Evolutionary conservation across 768 basidiomycete genomes (phyloP).

Genomic region (Mycena chlorophos): DNA sequence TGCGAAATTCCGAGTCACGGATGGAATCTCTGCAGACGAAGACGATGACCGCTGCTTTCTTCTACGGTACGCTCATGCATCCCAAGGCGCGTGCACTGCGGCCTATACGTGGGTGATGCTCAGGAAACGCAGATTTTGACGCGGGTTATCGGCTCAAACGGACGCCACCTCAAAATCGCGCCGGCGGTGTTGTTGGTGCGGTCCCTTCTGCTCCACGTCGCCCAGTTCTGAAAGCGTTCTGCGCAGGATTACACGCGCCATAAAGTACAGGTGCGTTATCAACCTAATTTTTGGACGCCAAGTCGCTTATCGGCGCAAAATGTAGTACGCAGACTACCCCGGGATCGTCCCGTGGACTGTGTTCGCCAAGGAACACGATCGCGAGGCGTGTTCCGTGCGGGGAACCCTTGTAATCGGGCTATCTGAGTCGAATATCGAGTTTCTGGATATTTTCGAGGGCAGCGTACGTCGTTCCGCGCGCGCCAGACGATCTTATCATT

Average conservation of each 20-base stretch:
- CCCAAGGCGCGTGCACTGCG: background rate
- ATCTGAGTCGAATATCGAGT: slow-evolving; percentile 57
- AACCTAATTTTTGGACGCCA: background rate
- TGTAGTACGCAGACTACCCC: slow-evolving; percentile 82
- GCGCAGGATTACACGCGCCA: slow-evolving; percentile 85
- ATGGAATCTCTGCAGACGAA: slow-evolving; percentile 1
- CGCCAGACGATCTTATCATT: slow-evolving; percentile 1
- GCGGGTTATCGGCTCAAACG: slow-evolving; percentile 72
- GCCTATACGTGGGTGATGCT: background rate
- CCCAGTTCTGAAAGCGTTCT: too few species aligned
- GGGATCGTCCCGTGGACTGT: slow-evolving; percentile 69
- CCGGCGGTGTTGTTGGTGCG: slow-evolving; percentile 53
- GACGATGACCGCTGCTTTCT: background rate
- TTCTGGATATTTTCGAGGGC: slow-evolving; percentile 84
- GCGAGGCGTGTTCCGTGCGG: slow-evolving; percentile 68
- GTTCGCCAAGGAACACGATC: slow-evolving; percentile 49
- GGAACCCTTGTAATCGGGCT: slow-evolving; percentile 81
- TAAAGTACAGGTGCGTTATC: slow-evolving; percentile 58
- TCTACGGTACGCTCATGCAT: slow-evolving; percentile 1
- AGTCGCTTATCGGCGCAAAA: background rate
- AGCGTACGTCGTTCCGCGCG: slow-evolving; percentile 44
- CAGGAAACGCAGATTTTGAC: slow-evolving; percentile 49
- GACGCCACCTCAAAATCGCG: slow-evolving; percentile 60
- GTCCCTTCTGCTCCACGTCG: slow-evolving; percentile 2
- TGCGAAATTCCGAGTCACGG: too few species aligned